Evolutionary conservation across 2,329 filamentous ascomycete genomes (phyloP), one percentile per base, ranked within the genome.

Genomic region (Chalara sp.): DNA sequence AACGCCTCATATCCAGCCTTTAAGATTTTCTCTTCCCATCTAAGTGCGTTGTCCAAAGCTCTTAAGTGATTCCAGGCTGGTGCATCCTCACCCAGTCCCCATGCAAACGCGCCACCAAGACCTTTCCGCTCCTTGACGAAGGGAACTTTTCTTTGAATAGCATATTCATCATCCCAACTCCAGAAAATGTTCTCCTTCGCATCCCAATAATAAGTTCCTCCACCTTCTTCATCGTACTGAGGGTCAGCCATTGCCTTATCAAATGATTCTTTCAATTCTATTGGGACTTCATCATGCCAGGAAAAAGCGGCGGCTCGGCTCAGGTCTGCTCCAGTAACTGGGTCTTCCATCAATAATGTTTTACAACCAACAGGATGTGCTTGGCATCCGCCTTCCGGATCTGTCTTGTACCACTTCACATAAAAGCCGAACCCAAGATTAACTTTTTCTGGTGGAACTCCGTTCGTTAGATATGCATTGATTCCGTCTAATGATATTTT

Each of bases 91-190:
- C 83, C 86, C 52, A 89, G 61, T 21, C 82, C 84, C 86, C 85
- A 89, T 1, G 85, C 84, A 74, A 89, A 88, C 5, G 87, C 79
- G 12, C 87, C 86, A 1, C 86, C 85, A 0, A 89, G 65, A 1
- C 70, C 66, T 61, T 76, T 74, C 32, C 71, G 70, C 32, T 72
- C 68, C 3, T 87, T 72, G 35, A 90, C 74, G 5, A 75, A 64
- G 4, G 73, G 67, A 52, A 88, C 80, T 68, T 90, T 90, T 51
- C 71, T 69, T 10, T 65, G 58, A 47, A 90, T 82, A 10, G 81
- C 72, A 6, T 73, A 71, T 0, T 76, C 72, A 0, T 81, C 86
- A 53, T 90, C 87, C 72, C 83, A 89, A 0, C 83, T 83, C 86
- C 86, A 90, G 76, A 86, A 90, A 32, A 84, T 63, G 49, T 76